Base-by-base conservation (phyloP, 176 grass and related monocot genomes). In the Carex kokanica region DNA sequence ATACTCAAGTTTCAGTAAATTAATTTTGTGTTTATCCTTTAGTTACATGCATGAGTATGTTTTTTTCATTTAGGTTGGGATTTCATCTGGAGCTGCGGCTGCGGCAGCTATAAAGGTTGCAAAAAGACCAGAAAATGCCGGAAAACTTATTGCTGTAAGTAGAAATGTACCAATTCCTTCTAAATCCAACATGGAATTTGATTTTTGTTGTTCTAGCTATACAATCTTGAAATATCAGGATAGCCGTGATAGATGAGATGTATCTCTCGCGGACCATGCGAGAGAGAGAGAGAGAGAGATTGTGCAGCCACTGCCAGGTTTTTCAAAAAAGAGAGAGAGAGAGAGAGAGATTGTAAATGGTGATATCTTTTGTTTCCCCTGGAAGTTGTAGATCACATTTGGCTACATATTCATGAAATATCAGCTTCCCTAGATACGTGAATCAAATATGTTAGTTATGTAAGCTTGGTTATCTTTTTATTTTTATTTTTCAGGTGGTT, bases 71-170 rank as follows among this genome's bases (percentile, higher is more conserved):
- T 83, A 98, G 95, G 95, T 98, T 64, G 95, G 92, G 29, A 98
- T 98, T 89, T 98, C 95, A 10, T 98, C 95, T 57, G 95, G 95
- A 27, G 95, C 95, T 57, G 95, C 95, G 0, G 95, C 95, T 0
- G 90, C 89, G 0, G 92, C 95, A 20, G 95, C 95, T 18, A 86
- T 95, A 47, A 95, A 87, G 72, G 89, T 98, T 61, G 95, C 92
- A 14, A 90, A 87, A 69, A 93, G 89, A 86, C 87, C 92, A 70
- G 91, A 98, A 88, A 98, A 95, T 82, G 89, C 92, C n/a, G 91
- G 92, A 83, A 95, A 98, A 86, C 84, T 98, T 63, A 89, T 98
- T 74, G 89, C 80, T 60, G 95, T 90, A 88, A 85, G 84, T 86
- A 20, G 52, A 36, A 0, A 45, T 62, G 10, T 67, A n/a, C 41